Conservation (phyloP, 306 rosid genomes). For the Prunus mongolica region DNA sequence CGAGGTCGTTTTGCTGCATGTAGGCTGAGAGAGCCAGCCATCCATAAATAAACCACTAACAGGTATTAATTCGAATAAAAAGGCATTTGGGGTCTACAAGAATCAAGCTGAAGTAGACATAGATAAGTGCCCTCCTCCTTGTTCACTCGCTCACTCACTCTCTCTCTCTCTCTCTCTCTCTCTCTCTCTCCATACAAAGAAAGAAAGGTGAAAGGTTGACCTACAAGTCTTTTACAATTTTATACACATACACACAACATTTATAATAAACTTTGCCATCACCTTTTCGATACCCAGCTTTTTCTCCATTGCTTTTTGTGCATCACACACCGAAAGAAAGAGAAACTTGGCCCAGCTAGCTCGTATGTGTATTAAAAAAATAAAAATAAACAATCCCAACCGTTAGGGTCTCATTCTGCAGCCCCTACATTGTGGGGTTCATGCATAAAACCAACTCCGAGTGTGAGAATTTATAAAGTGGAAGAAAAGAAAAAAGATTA, state of each 20-base stretch:
- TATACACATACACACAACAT: background rate
- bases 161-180: background rate
- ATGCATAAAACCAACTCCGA: background rate
- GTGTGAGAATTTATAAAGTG: too few relatives aligned
- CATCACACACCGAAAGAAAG: conserved; percentile 6
- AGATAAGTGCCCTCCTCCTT: conserved; percentile 7
- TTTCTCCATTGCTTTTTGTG: conserved; percentile 28
- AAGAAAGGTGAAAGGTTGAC: conserved; percentile 9
- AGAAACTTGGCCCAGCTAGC: background rate
- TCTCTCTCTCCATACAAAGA: background rate
- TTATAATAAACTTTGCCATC: background rate
- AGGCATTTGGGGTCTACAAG: conserved; percentile 21
- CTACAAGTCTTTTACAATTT: background rate
- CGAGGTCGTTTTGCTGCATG: conserved; percentile 26
- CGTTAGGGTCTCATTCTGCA: background rate
- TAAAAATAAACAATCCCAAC: background rate
- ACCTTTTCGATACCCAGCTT: conserved; percentile 5
- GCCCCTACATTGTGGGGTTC: conserved; percentile 6
- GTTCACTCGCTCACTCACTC: background rate
- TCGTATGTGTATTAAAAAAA: too few relatives aligned
- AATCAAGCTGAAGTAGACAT: conserved; percentile 13
- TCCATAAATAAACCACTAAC: background rate
- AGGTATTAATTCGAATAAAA: background rate
- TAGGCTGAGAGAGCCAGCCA: background rate
- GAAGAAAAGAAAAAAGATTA: background rate